Percentiles rank a stretch among this genome's conserved stretches.
Conservation (phyloP, 2,329 filamentous ascomycete species). For the Diaporthe citri region DNA sequence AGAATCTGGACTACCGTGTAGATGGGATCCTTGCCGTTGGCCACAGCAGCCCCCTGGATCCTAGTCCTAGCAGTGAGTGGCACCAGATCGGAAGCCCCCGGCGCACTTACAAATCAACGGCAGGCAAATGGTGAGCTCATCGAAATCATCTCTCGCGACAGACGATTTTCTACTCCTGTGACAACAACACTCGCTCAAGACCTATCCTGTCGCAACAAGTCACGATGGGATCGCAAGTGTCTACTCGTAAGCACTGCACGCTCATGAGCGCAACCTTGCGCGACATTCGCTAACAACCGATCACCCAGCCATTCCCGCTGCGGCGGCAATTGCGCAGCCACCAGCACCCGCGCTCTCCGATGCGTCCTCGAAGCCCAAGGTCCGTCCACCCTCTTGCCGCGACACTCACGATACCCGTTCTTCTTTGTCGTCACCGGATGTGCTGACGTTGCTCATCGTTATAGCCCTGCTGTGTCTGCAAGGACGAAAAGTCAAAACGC, state of each 20-base stretch:
- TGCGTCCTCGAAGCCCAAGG: conserved; percentile 39
- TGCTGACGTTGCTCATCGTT: not conserved
- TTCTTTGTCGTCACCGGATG: too few species aligned
- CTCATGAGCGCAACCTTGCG: not conserved
- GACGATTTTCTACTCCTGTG: conserved; percentile 1
- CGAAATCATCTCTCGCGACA: conserved; percentile 18
- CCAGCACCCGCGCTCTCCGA: conserved; percentile 13
- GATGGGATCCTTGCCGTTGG: not conserved
- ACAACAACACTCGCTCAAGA: conserved; percentile 8
- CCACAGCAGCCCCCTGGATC: not conserved
- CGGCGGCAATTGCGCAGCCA: conserved; percentile 16
- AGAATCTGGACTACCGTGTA: not conserved
- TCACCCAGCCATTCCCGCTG: conserved; percentile 35
- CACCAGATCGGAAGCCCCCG: conserved; percentile 23
- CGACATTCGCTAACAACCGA: not conserved
- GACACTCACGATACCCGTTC: not conserved
- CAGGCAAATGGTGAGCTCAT: conserved; percentile 40
- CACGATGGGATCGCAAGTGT: conserved; percentile 35
- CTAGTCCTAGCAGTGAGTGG: conserved; percentile 1
- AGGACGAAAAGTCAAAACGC: conserved; percentile 89
- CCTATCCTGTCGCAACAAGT: not conserved
- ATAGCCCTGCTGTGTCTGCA: conserved; percentile 98
- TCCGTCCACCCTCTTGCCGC: not conserved
- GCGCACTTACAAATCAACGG: conserved; percentile 40
- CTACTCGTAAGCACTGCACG: conserved; percentile 27